Evolutionary conservation across 1,284 basidiomycete genomes (phyloP).

Genomic region (Sanghuangporus baumii): DNA sequence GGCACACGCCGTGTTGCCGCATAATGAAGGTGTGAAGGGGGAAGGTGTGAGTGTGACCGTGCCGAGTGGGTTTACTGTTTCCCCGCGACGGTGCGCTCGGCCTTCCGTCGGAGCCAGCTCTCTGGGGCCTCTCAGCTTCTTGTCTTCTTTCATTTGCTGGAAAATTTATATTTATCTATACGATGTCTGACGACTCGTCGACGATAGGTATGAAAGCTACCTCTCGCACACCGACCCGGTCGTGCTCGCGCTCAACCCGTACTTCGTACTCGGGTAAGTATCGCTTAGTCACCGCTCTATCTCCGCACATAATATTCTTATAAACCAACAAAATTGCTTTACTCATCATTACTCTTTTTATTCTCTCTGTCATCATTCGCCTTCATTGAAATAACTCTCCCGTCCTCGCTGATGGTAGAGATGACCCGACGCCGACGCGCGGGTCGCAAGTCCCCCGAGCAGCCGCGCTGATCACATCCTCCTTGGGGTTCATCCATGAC

Average conservation of each 20-base stretch:
- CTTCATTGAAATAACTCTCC: background rate
- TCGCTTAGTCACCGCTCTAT: background rate
- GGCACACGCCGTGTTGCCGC: background rate
- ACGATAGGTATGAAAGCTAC: constrained; percentile 83
- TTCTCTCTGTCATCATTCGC: background rate
- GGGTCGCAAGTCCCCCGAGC: constrained; percentile 90
- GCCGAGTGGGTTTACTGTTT: background rate
- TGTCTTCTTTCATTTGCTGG: too few relatives aligned
- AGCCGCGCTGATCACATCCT: constrained; percentile 83
- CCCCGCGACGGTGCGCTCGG: background rate
- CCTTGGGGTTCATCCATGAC: constrained; percentile 93
- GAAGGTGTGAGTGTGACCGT: background rate
- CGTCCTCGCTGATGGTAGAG: constrained; percentile 39
- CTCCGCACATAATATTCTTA: background rate
- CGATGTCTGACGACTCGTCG: constrained; percentile 1
- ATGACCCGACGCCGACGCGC: constrained; percentile 88
- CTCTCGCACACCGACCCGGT: constrained; percentile 90
- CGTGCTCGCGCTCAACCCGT: constrained; percentile 90
- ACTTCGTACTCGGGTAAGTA: constrained; percentile 94
- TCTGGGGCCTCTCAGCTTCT: background rate
- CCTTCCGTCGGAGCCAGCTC: background rate
- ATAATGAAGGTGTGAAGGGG: too few relatives aligned
- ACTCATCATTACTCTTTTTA: background rate
- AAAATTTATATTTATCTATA: too few relatives aligned
- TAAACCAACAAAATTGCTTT: background rate